Evolutionary conservation across 106 monocot genomes (phyloP), one percentile per base, ranked within the genome.

Genomic region (Dactylorhiza incarnata): DNA sequence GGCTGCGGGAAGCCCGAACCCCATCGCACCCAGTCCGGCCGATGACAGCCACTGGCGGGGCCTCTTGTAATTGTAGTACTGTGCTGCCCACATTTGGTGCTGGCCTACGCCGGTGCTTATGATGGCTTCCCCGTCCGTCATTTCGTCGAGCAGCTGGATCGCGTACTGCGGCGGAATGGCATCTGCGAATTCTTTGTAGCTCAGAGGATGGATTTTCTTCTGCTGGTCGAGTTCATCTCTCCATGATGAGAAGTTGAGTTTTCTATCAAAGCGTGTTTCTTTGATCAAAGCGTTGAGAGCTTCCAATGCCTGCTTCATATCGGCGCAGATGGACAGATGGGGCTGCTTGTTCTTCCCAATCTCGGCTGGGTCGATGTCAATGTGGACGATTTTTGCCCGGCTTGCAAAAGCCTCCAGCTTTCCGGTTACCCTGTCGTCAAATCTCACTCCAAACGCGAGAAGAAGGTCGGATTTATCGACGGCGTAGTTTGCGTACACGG

Each of bases 331-430:
- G 0, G 95, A 90, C 1, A 89, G 73, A 73, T 93, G 93, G 5
- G 95, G 95, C 78, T 88, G 92, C 81, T 96, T 96, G 73, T 90
- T 96, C 85, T 96, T 96, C 52, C 95, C 95, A 61, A 96, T 96
- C 87, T 93, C 95, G 0, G 92, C 92, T 4, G 92, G 85, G 54
- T 95, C 95, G 15, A 96, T 96, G 65, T 96, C 95, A 29, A 93
- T 86, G 77, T 96, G 95, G 68, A 96, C 95, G 25, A 93, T 96
- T 76, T 93, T 96, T 2, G 95, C 88, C 68, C 89, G 61, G 68
- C 89, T 93, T 8, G 95, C 95, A 83, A 96, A 96, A 43, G 93
- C 84, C 73, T 96, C 90, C 9, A 96, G 68, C 79, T 93, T 92
- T 26, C 95, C 92, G 1, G 95, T 95, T 23, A 95, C 95, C 16